Evolutionary conservation across 129 eudicot genomes (phyloP).

Genomic region (Cynara cardunculus): DNA sequence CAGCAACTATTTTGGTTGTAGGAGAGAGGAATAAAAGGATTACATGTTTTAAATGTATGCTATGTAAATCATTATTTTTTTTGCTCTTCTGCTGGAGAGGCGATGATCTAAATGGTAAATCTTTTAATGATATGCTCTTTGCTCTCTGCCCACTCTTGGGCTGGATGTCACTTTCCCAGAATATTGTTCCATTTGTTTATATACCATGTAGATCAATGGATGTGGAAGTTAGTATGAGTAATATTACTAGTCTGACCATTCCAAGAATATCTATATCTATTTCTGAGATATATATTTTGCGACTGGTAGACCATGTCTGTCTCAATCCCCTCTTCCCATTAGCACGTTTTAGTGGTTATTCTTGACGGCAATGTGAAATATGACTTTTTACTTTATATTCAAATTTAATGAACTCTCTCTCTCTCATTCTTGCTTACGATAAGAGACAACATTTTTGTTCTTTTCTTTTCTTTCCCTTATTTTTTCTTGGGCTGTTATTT

Average conservation of each 20-base stretch:
- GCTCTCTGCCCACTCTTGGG: not conserved
- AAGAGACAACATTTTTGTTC: not conserved
- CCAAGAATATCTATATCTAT: too few relatives aligned
- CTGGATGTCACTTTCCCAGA: conserved; percentile 3
- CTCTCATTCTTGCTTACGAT: not conserved
- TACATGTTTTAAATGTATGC: not conserved
- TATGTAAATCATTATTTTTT: not conserved
- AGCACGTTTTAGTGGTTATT: not conserved
- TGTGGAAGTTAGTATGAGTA: conserved; percentile 1
- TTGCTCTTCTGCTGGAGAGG: not conserved
- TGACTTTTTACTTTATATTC: not conserved
- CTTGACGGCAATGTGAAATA: not conserved
- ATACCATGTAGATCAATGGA: conserved; percentile 1
- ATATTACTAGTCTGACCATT: conserved; percentile 4
- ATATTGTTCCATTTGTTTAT: conserved; percentile 5
- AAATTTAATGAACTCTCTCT: not conserved
- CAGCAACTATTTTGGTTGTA: not conserved
- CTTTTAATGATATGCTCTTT: not conserved
- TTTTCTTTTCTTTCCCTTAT: not conserved
- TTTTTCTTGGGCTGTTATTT: conserved; percentile 6
- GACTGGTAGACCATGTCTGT: not conserved
- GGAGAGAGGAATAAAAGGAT: not conserved
- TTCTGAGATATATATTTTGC: not conserved
- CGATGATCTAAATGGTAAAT: too few relatives aligned
- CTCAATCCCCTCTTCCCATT: not conserved